phyloP scores from a whole-genome alignment of 129 eudicot species.

The Lonicera japonica region DNA sequence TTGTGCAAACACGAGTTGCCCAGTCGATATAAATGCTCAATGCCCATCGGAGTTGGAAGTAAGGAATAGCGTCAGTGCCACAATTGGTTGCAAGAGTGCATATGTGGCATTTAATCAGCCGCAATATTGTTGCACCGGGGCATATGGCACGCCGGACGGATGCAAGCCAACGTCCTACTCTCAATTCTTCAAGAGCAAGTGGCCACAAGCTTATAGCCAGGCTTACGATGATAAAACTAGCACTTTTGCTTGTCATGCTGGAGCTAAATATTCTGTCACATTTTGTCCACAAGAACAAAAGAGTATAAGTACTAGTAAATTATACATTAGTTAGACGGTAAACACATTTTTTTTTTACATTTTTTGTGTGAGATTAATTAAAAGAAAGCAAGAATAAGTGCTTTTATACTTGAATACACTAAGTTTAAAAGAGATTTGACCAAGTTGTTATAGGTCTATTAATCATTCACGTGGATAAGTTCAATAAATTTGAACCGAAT shows the following conservation, averaged over 20 bases:
- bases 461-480: no score
- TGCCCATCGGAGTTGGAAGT: neutral
- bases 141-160: neutral
- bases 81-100: neutral
- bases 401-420: no score
- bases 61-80: neutral
- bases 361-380: neutral
- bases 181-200: neutral
- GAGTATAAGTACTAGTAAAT: no score
- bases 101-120: neutral
- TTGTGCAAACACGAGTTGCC: neutral
- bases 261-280: neutral
- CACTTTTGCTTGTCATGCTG: neutral
- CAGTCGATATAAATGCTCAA: neutral
- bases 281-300: neutral
- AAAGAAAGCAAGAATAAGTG: no score
- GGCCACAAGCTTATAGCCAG: slow-evolving; percentile 2
- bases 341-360: no score
- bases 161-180: neutral
- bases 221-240: slow-evolving; percentile 6
- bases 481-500: no score
- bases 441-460: no score
- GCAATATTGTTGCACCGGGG: neutral
- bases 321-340: neutral
- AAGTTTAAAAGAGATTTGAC: no score